Base-by-base conservation (phyloP, 129 eudicot species). In the Heracleum sosnowskyi region DNA sequence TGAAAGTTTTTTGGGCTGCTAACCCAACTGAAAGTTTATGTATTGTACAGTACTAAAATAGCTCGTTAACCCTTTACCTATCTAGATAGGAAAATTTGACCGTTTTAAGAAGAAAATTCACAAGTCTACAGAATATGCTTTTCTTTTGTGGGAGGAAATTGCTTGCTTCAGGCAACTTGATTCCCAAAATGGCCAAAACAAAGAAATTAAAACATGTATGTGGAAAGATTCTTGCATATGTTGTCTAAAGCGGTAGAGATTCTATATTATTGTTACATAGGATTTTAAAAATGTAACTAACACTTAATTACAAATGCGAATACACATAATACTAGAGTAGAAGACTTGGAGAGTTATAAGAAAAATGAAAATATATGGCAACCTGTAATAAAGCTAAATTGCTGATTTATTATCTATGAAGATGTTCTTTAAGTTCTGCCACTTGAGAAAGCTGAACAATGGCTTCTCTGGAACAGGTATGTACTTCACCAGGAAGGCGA, bases 401-500 rank as follows among this genome's bases (percentile, higher is more conserved):
- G n/a, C 37, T 35, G n/a, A 70, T 37, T 22, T 70, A 12, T 37
- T 37, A 11, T 37, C 26, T 20, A 11, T 20, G 24, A 8, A 36
- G 75, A 37, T 70, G 75, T 70, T 70, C 74, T 60, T 77, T 18
- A 62, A 26, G 40, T 41, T 77, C 47, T 78, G 77, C 69, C 79
- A 26, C 57, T 73, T 81, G 34, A 79, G 74, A 74, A 79, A 83
- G 55, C 85, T 82, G 26, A 51, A 51, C 24, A 86, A 68, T 34
- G 86, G 90, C 42, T 35, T 75, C 31, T 84, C 83, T 33, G 88
- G 85, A 15, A 89, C 87, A 26, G 88, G 90, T 31, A 86, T 31
- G 22, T 78, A 82, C 82, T 86, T 89, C 29, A 81, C 83, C 51
- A 85, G 18, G 77, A 77, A 86, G 44, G 83, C 90, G 31, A 89